These are phyloP conservation scores for Fusarium sororula DNA, from an alignment of 2,329 filamentous ascomycete genomes.

Conservation along the genomic window DNA sequence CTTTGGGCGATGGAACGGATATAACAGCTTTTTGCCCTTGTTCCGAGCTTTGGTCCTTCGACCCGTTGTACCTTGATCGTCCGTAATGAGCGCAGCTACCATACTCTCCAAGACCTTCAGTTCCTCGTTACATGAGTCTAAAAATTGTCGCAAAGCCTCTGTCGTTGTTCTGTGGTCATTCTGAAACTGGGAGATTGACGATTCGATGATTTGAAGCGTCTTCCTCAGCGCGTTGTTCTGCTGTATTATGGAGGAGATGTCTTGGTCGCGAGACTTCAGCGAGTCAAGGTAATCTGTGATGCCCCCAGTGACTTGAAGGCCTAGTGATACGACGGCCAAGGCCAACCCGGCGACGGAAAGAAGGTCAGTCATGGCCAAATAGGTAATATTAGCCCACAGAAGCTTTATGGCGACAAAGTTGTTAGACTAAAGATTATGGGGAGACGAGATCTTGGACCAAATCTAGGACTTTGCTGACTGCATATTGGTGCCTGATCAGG, in stretches of 20 bases:
- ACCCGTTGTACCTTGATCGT: not conserved
- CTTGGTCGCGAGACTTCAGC: not conserved
- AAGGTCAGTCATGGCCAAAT: not conserved
- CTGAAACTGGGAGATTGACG: not conserved
- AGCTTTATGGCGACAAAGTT: too few relatives aligned
- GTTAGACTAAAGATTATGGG: too few relatives aligned
- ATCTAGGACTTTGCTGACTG: too few relatives aligned
- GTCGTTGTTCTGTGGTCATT: not conserved
- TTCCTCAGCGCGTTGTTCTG: not conserved
- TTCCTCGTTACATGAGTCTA: not conserved
- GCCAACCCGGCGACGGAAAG: not conserved
- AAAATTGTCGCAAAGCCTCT: not conserved
- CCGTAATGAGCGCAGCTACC: not conserved
- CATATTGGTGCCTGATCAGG: too few relatives aligned
- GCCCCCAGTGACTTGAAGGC: not conserved
- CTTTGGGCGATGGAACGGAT: not conserved
- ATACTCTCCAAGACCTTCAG: not conserved
- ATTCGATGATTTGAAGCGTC: not conserved
- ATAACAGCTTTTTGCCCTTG: not conserved
- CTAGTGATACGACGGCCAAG: rapidly evolving
- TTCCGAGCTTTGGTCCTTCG: not conserved
- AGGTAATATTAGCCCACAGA: too few relatives aligned
- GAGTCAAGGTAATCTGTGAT: not conserved
- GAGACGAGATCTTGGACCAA: too few relatives aligned
- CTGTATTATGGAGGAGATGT: not conserved